Evolutionary conservation across 495 filamentous ascomycete genomes (phyloP), one percentile per base, ranked within the genome.

Genomic region (Hypoxylon fragiforme): DNA sequence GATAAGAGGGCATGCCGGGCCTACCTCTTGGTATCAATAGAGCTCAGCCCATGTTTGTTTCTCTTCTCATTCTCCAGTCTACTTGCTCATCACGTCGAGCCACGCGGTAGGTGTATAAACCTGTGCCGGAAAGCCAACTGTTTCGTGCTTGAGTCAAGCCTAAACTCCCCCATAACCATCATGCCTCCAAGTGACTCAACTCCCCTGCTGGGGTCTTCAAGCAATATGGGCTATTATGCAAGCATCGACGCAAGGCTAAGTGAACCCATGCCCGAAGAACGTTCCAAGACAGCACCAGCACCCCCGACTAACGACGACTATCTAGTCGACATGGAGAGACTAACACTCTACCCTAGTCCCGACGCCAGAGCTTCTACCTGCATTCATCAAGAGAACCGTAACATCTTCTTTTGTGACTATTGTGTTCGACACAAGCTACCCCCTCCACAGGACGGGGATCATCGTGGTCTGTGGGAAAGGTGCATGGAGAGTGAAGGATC

Each of bases 351-450:
- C 7, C 13, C 34, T 13, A 21, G 15, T 22, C n/a, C 31, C 1
- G 24, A 18, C 26, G 30, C 38, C 7, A 15, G 20, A 9, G 12
- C 31, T 9, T 40, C 18, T 12, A 36, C 9, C 2, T 19, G n/a
- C 41, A 14, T 24, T 18, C 24, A 28, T 21, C 16, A 18, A 11
- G 26, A 16, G 7, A 3, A n/a, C 11, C 15, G 19, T 12, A 30
- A 36, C 7, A 16, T 37, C 16, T 26, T 24, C 7, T 28, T n/a
- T 21, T 66, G 64, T 30, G 50, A 52, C 12, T 61, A 64, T 22
- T 66, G 60, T 26, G 5, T 32, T 0, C 51, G 43, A 28, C 44
- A 55, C 9, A 51, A 54, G 3, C 9, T 60, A 2, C 31, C 21
- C 19, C 54, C 59, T 11, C 16, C 19, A 4, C 50, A 8, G 0